Conservation (phyloP, 2,329 filamentous ascomycete species). For the Fusarium transvaalense region DNA sequence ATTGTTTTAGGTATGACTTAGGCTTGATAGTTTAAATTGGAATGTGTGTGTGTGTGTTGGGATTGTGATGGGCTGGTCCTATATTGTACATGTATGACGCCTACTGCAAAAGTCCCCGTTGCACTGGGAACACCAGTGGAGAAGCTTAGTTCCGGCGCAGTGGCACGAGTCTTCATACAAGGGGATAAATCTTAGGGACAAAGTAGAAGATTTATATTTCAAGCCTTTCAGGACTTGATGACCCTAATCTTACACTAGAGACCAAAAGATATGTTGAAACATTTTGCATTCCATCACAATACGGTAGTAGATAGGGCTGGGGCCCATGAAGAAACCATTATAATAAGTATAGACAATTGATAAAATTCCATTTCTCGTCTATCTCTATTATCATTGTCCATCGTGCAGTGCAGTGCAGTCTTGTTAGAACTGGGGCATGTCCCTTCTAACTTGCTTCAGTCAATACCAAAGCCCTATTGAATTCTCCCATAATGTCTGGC, state of each 20-base stretch:
- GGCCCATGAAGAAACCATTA: too few relatives aligned
- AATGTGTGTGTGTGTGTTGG: slow-evolving; percentile 17
- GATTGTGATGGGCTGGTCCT: slow-evolving; percentile 20
- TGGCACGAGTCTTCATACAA: neutral
- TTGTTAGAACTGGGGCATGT: slow-evolving; percentile 23
- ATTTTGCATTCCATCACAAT: neutral
- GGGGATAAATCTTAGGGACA: neutral
- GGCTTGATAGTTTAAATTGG: slow-evolving; percentile 22
- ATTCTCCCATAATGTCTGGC: slow-evolving; percentile 9
- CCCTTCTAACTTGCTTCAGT: slow-evolving; percentile 15
- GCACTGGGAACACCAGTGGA: slow-evolving; percentile 2
- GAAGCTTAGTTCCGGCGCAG: neutral
- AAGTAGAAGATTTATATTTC: neutral
- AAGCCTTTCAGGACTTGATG: neutral
- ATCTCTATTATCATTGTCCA: slow-evolving; percentile 44
- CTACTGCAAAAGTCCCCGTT: slow-evolving; percentile 4
- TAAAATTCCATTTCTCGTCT: slow-evolving; percentile 41
- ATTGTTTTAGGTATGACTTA: slow-evolving; percentile 25
- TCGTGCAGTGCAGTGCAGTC: slow-evolving; percentile 23
- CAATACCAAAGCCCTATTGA: slow-evolving; percentile 26
- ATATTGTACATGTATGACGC: slow-evolving; percentile 27
- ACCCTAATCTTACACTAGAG: neutral
- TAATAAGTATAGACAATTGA: slow-evolving; percentile 11
- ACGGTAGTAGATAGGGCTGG: neutral
- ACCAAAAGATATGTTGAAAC: neutral